These are phyloP conservation scores for Carex littledalei DNA, from an alignment of 176 grass and related monocot genomes.

Conservation along the genomic window DNA sequence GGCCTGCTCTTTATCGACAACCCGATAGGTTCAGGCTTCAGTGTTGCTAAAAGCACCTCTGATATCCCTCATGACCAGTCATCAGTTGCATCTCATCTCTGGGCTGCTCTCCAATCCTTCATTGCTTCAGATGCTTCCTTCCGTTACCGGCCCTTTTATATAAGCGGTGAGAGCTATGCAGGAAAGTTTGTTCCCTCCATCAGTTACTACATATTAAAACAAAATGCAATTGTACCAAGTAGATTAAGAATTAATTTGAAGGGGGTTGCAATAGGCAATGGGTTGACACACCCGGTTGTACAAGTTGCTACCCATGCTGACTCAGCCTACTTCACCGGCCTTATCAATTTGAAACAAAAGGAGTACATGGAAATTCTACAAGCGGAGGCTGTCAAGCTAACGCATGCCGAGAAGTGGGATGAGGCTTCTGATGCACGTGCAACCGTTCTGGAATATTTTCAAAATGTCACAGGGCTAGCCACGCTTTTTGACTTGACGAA, in stretches of 20 bases:
- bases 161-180: constrained; percentile 70
- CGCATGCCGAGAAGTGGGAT: too few relatives aligned
- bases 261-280: constrained; percentile 61
- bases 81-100: constrained; percentile 40
- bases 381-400: too few relatives aligned
- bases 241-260: constrained; percentile 28
- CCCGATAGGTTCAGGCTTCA: constrained; percentile 70
- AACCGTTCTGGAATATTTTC: too few relatives aligned
- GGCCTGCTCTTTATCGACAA: constrained; percentile 67
- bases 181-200: constrained; percentile 59
- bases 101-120: constrained; percentile 44
- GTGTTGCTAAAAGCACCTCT: constrained; percentile 17
- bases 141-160: constrained; percentile 43
- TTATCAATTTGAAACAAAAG: constrained; percentile 34
- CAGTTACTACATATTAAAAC: constrained; percentile 32
- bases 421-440: too few relatives aligned
- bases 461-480: too few relatives aligned
- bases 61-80: constrained; percentile 48
- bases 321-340: constrained; percentile 53
- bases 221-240: constrained; percentile 16
- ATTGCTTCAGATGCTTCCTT: constrained; percentile 33
- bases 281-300: constrained; percentile 50
- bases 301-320: constrained; percentile 58
- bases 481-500: too few relatives aligned
- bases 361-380: too few relatives aligned